A percentile compares a stretch with the other conserved stretches of the same genome.
Conservation (phyloP, 805 yeast genomes). For the Metschnikowia santaceciliae region DNA sequence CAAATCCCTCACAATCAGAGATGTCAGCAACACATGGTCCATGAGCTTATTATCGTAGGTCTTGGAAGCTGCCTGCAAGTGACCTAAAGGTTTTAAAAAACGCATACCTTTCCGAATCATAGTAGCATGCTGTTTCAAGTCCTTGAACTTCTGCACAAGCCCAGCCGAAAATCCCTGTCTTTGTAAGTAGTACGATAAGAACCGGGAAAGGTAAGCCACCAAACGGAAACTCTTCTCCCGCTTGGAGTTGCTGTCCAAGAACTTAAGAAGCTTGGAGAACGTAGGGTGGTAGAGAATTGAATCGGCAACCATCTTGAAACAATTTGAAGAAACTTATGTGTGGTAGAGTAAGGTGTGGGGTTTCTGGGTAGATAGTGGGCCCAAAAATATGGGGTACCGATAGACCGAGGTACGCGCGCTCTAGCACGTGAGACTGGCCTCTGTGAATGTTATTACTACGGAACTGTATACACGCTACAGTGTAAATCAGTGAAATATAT, state of each 20-base stretch:
- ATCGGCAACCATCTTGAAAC: conserved; percentile 59
- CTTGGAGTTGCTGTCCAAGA: conserved; percentile 64
- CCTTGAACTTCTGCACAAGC: conserved; percentile 46
- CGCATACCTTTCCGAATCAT: conserved; percentile 80
- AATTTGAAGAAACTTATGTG: no score
- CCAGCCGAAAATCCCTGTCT: conserved; percentile 52
- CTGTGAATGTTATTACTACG: no score
- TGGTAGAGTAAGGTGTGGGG: not conserved
- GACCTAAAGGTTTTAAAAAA: conserved; percentile 74
- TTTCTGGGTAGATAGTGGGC: not conserved
- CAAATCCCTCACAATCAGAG: conserved; percentile 53
- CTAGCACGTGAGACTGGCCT: not conserved
- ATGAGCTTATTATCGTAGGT: conserved; percentile 66
- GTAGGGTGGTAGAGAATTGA: conserved; percentile 73
- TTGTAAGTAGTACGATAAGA: conserved; percentile 58
- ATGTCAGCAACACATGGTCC: conserved; percentile 53
- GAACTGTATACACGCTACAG: no score
- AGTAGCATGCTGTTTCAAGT: conserved; percentile 59
- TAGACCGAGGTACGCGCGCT: conserved; percentile 2
- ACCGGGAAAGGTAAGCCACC: conserved; percentile 75
- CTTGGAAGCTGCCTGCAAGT: conserved; percentile 62
- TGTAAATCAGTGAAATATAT: no score
- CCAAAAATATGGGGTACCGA: conserved; percentile 1
- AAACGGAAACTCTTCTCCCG: conserved; percentile 78
- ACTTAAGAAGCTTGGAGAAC: conserved; percentile 54